These are phyloP conservation scores for Omphalotus olearius DNA, from an alignment of 1,284 basidiomycete species.

Conservation along the genomic window DNA sequence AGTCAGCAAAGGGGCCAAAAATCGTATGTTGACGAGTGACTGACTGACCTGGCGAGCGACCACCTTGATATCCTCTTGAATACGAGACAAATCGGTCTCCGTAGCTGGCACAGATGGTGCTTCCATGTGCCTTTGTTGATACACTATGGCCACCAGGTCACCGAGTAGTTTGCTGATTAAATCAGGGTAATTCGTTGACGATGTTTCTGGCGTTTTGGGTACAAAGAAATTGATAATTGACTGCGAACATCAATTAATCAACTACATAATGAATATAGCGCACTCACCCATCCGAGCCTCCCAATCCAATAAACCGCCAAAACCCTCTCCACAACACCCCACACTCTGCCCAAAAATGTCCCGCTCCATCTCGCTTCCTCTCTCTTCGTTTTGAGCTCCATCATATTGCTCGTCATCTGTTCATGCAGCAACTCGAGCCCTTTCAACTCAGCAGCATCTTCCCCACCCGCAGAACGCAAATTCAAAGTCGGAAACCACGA, in stretches of 20 bases:
- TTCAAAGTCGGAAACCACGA: slow-evolving; percentile 32
- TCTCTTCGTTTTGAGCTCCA: slow-evolving; percentile 43
- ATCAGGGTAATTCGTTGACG: slow-evolving; percentile 49
- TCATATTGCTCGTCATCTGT: slow-evolving; percentile 61
- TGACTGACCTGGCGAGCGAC: slow-evolving; percentile 35
- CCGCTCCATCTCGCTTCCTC: slow-evolving; percentile 45
- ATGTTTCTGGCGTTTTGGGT: slow-evolving; percentile 26
- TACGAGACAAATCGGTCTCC: not conserved
- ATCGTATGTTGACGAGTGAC: too few relatives aligned
- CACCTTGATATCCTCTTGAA: slow-evolving; percentile 27
- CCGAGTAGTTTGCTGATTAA: slow-evolving; percentile 55
- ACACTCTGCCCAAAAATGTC: slow-evolving; percentile 52
- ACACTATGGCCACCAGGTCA: slow-evolving; percentile 42
- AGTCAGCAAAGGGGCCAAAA: too few relatives aligned
- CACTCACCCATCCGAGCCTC: slow-evolving; percentile 60
- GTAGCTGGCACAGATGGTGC: too few relatives aligned
- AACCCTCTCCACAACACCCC: slow-evolving; percentile 42
- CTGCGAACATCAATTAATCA: slow-evolving; percentile 28
- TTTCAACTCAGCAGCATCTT: slow-evolving; percentile 41
- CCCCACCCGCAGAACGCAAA: slow-evolving; percentile 43
- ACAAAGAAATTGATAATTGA: slow-evolving; percentile 39
- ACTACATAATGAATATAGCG: not conserved
- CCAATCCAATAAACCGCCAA: slow-evolving; percentile 70
- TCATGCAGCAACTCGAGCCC: slow-evolving; percentile 65
- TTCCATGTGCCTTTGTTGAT: not conserved